Conservation (phyloP, 148 eudicot genomes). For the Fagopyrum homotropicum region DNA sequence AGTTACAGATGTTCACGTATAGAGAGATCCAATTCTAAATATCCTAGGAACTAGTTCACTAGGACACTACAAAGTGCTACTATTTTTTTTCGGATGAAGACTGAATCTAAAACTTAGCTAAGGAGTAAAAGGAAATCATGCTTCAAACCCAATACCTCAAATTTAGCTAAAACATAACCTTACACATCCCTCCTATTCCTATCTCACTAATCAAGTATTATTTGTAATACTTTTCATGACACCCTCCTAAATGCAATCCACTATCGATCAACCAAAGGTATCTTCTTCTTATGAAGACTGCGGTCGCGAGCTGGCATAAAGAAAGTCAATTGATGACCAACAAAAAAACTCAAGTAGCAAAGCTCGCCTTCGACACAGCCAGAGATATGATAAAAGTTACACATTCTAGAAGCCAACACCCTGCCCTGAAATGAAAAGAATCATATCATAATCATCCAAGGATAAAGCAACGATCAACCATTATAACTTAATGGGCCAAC, state of each 20-base stretch:
- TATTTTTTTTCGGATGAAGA: neutral
- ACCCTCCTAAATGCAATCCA: neutral
- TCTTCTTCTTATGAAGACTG: slow-evolving; percentile 10
- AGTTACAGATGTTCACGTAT: slow-evolving; percentile 6
- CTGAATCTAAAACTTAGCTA: neutral
- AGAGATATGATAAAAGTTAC: slow-evolving; percentile 7
- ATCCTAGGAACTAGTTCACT: slow-evolving; percentile 6
- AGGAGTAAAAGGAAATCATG: neutral
- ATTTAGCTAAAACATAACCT: neutral
- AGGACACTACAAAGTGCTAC: slow-evolving; percentile 1
- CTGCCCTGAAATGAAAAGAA: slow-evolving; percentile 11
- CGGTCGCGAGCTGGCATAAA: slow-evolving; percentile 5
- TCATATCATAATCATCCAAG: neutral
- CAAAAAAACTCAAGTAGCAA: slow-evolving; percentile 1
- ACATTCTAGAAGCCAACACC: slow-evolving; percentile 14
- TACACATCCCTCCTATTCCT: neutral
- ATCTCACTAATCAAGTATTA: neutral
- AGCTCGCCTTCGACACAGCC: slow-evolving; percentile 11
- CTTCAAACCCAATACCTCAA: neutral
- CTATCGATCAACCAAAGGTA: slow-evolving; percentile 13
- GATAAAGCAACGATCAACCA: slow-evolving; percentile 1
- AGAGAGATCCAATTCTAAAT: neutral
- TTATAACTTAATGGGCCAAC: neutral
- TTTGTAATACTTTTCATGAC: neutral
- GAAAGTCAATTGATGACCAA: slow-evolving; percentile 1